phyloP scores from a whole-genome alignment of 164 flowering plant genomes.

The Aristolochia contorta region DNA sequence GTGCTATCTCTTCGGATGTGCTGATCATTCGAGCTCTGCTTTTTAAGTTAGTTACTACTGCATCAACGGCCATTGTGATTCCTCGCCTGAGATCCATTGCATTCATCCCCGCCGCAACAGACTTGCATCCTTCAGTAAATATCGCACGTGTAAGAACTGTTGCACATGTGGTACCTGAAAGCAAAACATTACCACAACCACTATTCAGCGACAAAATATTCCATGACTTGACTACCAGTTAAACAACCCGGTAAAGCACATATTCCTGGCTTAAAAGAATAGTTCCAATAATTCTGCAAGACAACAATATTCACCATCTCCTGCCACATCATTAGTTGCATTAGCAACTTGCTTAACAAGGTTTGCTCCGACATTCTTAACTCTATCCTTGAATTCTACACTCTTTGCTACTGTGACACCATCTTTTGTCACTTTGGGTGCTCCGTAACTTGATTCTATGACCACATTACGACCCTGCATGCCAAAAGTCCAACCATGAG shows the following conservation, averaged over 20 bases:
- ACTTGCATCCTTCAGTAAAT: constrained; percentile 89
- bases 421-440: constrained; percentile 94
- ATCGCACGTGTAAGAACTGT: constrained; percentile 88
- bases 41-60: constrained; percentile 81
- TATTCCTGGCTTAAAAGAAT: background rate
- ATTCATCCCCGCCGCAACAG: constrained; percentile 98
- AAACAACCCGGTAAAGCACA: background rate
- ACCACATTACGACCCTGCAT: constrained; percentile 91
- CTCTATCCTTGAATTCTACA: constrained; percentile 78
- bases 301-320: constrained; percentile 2
- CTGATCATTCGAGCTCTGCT: constrained; percentile 91
- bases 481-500: constrained; percentile 32
- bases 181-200: background rate
- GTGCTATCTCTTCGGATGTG: constrained; percentile 94
- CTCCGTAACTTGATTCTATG: constrained; percentile 76
- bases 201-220: too few relatives aligned
- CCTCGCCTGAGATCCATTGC: constrained; percentile 96
- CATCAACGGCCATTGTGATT: constrained; percentile 86
- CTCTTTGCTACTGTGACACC: constrained; percentile 98
- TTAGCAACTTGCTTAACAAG: constrained; percentile 91
- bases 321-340: constrained; percentile 10
- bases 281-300: background rate
- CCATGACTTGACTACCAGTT: background rate
- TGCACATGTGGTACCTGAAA: constrained; percentile 92
- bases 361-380: constrained; percentile 90